Conservation (phyloP, 257 asterid species). For the Craterostigma plantagineum region DNA sequence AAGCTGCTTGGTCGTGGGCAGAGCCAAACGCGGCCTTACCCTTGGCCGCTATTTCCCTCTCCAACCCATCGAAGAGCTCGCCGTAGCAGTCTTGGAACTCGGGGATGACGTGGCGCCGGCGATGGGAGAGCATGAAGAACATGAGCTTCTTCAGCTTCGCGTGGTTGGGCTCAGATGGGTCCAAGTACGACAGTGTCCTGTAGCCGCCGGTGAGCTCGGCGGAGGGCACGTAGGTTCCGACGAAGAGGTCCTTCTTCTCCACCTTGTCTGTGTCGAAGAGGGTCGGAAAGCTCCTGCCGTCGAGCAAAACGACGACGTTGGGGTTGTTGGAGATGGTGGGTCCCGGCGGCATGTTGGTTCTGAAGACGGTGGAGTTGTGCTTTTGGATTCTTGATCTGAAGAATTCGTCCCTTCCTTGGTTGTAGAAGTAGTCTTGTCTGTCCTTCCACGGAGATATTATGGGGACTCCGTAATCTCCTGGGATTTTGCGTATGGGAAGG, state of each 20-base stretch:
- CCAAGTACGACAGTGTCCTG: conserved; percentile 51
- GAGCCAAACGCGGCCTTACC: conserved; percentile 39
- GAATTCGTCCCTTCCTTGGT: conserved; percentile 54
- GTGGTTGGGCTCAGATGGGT: conserved; percentile 68
- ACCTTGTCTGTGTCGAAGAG: conserved; percentile 54
- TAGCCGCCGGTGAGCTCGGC: conserved; percentile 72
- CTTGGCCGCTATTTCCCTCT: conserved; percentile 25
- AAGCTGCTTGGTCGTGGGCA: conserved; percentile 53
- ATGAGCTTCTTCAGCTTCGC: conserved; percentile 40
- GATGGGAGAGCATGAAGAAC: conserved; percentile 31
- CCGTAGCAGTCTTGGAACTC: conserved; percentile 29
- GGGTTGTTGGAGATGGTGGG: conserved; percentile 46
- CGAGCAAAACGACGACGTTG: conserved; percentile 56
- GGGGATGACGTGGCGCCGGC: conserved; percentile 48
- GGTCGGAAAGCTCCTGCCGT: conserved; percentile 64
- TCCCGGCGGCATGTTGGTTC: conserved; percentile 87
- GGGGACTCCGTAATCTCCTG: conserved; percentile 60
- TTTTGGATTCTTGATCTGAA: conserved; percentile 52
- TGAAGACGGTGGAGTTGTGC: conserved; percentile 52
- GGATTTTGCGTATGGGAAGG: conserved; percentile 31
- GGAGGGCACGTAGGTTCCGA: conserved; percentile 75
- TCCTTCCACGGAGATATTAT: conserved; percentile 54
- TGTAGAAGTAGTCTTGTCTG: conserved; percentile 51
- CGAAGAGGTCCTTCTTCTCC: conserved; percentile 60
- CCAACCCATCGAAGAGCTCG: conserved; percentile 31